Evolutionary conservation across 441 rosid species (phyloP).

Genomic region (Gossypium lobatum): DNA sequence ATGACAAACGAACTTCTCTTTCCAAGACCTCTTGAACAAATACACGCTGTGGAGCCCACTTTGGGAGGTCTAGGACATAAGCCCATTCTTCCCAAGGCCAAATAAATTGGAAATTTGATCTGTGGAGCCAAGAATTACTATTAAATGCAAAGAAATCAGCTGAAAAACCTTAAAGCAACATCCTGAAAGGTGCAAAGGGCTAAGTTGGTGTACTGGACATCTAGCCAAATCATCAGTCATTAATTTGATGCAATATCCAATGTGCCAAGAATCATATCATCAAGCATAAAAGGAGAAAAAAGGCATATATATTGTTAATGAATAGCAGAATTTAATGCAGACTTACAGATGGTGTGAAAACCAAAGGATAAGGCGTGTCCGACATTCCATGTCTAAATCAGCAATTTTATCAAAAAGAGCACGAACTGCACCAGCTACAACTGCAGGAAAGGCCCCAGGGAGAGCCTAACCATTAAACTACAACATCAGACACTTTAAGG

Average conservation of each 20-base stretch:
- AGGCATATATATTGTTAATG: background rate
- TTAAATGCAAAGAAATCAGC: slow-evolving; percentile 5
- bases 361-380: slow-evolving; percentile 93
- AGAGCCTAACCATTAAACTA: slow-evolving; percentile 67
- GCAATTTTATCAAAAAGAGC: slow-evolving; percentile 93
- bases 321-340: background rate
- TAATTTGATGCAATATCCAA: background rate
- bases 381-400: slow-evolving; percentile 94
- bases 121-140: slow-evolving; percentile 27
- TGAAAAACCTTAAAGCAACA: background rate
- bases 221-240: background rate
- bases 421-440: slow-evolving; percentile 98
- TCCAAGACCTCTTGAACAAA: slow-evolving; percentile 98
- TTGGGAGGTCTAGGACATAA: slow-evolving; percentile 86
- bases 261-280: background rate
- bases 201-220: background rate
- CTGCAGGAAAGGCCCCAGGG: slow-evolving; percentile 99
- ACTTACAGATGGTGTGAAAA: slow-evolving; percentile 99
- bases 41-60: slow-evolving; percentile 98
- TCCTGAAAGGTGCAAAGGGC: background rate
- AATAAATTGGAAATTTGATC: slow-evolving; percentile 96
- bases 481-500: slow-evolving; percentile 23
- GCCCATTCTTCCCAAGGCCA: slow-evolving; percentile 99
- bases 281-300: background rate
- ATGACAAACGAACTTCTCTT: slow-evolving; percentile 96